Percentiles rank a stretch among this genome's conserved stretches.
Evolutionary conservation across 1,284 basidiomycete species (phyloP).

Genomic region (Ustilago crameri): DNA sequence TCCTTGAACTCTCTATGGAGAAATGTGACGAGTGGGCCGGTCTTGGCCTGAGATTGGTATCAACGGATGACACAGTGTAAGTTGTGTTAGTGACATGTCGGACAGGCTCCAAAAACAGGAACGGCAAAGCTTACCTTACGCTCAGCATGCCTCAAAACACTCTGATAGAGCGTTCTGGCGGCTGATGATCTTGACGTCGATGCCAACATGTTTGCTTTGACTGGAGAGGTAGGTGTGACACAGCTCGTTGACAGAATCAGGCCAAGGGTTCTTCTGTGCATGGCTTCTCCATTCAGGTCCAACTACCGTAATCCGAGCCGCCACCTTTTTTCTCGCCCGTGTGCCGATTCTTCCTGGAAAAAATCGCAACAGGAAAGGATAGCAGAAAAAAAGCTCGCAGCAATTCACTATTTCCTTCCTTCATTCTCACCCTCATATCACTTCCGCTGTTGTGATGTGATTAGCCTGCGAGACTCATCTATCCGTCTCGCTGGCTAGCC

Average conservation of each 20-base stretch:
- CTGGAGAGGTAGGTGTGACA: background rate
- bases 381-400: background rate
- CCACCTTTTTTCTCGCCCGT: constrained; percentile 22
- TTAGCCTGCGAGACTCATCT: constrained; percentile 8
- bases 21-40: constrained; percentile 31
- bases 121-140: constrained; percentile 23
- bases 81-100: too few relatives aligned
- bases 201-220: constrained; percentile 23
- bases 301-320: constrained; percentile 35
- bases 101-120: too few relatives aligned
- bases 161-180: constrained; percentile 32
- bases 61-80: too few relatives aligned
- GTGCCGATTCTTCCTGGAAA: background rate
- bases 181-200: constrained; percentile 24
- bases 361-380: background rate
- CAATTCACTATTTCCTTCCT: background rate
- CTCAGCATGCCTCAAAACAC: constrained; percentile 32
- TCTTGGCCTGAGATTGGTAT: constrained; percentile 23
- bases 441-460: too few relatives aligned
- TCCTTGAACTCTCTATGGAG: constrained; percentile 34
- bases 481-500: background rate
- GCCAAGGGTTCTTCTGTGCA: too few relatives aligned
- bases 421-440: constrained; percentile 16
- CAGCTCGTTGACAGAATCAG: too few relatives aligned
- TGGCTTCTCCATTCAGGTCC: background rate